These are phyloP conservation scores for Fusarium anthophilum DNA, from an alignment of 2,329 filamentous ascomycete genomes.

Conservation along the genomic window DNA sequence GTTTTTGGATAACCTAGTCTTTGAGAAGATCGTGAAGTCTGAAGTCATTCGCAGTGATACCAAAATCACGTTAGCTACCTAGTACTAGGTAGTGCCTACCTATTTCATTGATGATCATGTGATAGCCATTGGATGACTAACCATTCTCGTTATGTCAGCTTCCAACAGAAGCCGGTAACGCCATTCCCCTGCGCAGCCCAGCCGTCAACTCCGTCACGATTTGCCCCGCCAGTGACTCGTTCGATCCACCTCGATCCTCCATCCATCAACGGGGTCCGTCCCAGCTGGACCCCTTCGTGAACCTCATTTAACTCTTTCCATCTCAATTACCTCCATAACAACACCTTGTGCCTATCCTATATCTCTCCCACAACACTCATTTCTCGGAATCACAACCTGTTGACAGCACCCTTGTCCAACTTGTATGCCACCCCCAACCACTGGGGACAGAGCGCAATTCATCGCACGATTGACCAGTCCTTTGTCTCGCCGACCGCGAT, in stretches of 20 bases:
- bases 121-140: conserved; percentile 34
- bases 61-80: background rate
- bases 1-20: conserved; percentile 19
- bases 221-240: conserved; percentile 52
- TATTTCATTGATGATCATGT: conserved; percentile 1
- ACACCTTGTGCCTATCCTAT: conserved; percentile 7
- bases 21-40: background rate
- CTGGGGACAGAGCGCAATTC: background rate
- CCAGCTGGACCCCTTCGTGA: conserved; percentile 47
- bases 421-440: conserved; percentile 1
- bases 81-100: background rate
- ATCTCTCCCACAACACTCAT: background rate
- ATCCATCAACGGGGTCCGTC: conserved; percentile 49
- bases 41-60: background rate
- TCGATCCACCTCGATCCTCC: conserved; percentile 44
- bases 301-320: conserved; percentile 21
- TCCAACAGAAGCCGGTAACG: conserved; percentile 4
- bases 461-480: conserved; percentile 16
- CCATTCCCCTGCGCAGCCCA: conserved; percentile 28
- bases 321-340: conserved; percentile 6
- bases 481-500: conserved; percentile 3
- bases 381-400: background rate
- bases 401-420: background rate
- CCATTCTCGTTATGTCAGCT: conserved; percentile 3
- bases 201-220: conserved; percentile 45